A percentile compares a stretch with the other conserved stretches of the same genome.
Evolutionary conservation across 768 basidiomycete genomes (phyloP).

Genomic region (Holtermannia corniformis): DNA sequence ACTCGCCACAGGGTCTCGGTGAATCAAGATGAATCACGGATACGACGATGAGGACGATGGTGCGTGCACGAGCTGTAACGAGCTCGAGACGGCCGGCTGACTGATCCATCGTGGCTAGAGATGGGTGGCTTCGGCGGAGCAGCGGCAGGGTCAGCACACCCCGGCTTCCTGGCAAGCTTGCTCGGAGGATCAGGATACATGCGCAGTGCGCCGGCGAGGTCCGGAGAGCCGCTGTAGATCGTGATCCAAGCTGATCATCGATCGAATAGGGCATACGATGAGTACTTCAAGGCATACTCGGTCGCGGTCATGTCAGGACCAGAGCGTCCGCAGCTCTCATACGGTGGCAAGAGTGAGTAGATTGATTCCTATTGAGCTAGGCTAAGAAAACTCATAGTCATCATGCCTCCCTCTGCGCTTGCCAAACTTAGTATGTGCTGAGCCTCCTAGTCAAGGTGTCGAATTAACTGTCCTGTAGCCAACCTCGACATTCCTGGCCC

Average conservation of each 20-base stretch:
- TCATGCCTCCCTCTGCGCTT: slow-evolving; percentile 93
- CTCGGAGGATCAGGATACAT: slow-evolving; percentile 28
- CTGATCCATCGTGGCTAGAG: neutral
- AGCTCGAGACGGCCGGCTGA: neutral
- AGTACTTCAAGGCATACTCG: slow-evolving; percentile 89
- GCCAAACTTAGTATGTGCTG: slow-evolving; percentile 59
- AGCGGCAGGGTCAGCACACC: slow-evolving; percentile 12
- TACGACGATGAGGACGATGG: slow-evolving; percentile 39
- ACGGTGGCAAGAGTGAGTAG: slow-evolving; percentile 88
- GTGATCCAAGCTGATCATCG: neutral
- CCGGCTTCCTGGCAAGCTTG: slow-evolving; percentile 26
- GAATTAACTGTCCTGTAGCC: slow-evolving; percentile 40
- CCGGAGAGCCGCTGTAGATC: no score
- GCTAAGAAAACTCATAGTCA: slow-evolving; percentile 51
- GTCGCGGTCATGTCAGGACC: slow-evolving; percentile 83
- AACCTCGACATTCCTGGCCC: slow-evolving; percentile 79
- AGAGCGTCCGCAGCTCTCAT: slow-evolving; percentile 82
- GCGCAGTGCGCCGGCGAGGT: slow-evolving; percentile 2
- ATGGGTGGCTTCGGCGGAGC: slow-evolving; percentile 3
- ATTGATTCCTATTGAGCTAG: neutral
- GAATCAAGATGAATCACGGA: slow-evolving; percentile 37
- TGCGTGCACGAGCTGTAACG: slow-evolving; percentile 1
- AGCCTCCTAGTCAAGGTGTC: neutral
- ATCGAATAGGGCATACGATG: slow-evolving; percentile 74
- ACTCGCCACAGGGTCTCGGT: no score